Conservation (phyloP, 768 basidiomycete species). For the Psilocybe azurescens region DNA sequence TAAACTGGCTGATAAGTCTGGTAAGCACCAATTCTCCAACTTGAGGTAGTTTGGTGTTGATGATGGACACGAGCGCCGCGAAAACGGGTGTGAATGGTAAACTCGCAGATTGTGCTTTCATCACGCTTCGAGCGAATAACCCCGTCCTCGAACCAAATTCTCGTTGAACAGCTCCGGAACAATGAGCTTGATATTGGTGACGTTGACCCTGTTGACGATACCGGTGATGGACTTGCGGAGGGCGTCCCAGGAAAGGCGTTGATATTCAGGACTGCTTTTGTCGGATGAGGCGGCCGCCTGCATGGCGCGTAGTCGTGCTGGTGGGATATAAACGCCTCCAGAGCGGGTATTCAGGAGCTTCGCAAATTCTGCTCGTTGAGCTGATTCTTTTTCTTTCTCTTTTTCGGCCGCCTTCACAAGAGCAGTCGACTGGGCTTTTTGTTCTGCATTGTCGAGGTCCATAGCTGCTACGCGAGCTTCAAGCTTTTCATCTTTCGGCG, state of each 20-base stretch:
- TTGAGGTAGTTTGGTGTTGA: conserved; percentile 97
- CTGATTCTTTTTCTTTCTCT: conserved; percentile 52
- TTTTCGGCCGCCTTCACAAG: conserved; percentile 44
- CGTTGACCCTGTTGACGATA: conserved; percentile 99
- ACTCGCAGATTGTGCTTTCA: conserved; percentile 98
- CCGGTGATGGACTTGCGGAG: conserved; percentile 97
- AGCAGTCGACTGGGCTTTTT: conserved; percentile 51
- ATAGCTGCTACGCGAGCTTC: conserved; percentile 72
- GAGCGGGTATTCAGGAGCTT: conserved; percentile 83
- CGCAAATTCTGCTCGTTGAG: conserved; percentile 86
- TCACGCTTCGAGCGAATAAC: conserved; percentile 90
- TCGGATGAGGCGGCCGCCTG: conserved; percentile 83
- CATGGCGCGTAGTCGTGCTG: conserved; percentile 89
- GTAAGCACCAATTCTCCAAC: conserved; percentile 92
- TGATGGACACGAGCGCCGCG: conserved; percentile 89
- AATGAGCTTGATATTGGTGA: conserved; percentile 93
- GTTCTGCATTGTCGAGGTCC: conserved; percentile 58
- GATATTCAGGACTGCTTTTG: conserved; percentile 88
- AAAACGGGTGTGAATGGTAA: conserved; percentile 98
- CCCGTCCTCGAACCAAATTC: conserved; percentile 92
- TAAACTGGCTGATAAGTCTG: conserved; percentile 93
- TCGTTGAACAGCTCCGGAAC: conserved; percentile 92
- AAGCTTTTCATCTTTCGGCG: conserved; percentile 81
- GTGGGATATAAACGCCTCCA: conserved; percentile 97
- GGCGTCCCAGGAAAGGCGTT: conserved; percentile 97